Conservation (phyloP, 2,329 filamentous ascomycete species). For the Xylariaceae sp. region DNA sequence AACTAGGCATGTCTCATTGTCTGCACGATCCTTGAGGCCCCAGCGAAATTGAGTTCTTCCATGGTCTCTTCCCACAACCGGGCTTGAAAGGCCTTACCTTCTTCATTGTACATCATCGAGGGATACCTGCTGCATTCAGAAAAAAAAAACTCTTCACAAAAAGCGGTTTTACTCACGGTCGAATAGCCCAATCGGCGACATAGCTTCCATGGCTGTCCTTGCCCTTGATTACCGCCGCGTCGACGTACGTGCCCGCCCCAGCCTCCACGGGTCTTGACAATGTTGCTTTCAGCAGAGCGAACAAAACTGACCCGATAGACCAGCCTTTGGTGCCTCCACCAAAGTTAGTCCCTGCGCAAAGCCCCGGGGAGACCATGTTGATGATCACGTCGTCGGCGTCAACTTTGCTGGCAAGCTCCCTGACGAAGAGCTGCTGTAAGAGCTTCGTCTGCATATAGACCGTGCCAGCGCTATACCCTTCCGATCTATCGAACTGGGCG, state of each 20-base stretch:
- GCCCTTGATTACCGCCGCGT: conserved; percentile 14
- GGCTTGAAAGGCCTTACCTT: conserved; percentile 14
- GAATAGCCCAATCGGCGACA: conserved; percentile 20
- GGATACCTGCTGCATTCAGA: conserved; percentile 17
- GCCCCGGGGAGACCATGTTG: conserved; percentile 18
- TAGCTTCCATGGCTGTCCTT: conserved; percentile 18
- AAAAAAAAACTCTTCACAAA: background rate
- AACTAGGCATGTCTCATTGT: conserved; percentile 8
- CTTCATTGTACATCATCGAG: conserved; percentile 17
- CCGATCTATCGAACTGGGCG: conserved; percentile 8
- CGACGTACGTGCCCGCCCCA: conserved; percentile 15
- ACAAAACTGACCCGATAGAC: background rate
- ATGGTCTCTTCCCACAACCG: conserved; percentile 26
- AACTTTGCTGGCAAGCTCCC: conserved; percentile 15
- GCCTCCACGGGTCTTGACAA: conserved; percentile 6
- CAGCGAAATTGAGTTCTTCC: conserved; percentile 23
- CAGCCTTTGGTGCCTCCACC: background rate
- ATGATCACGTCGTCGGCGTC: conserved; percentile 13
- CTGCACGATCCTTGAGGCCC: conserved; percentile 17
- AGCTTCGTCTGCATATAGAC: conserved; percentile 21
- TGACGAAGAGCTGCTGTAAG: conserved; percentile 15
- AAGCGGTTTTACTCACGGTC: conserved; percentile 13
- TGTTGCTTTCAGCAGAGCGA: conserved; percentile 1
- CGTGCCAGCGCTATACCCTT: conserved; percentile 5
- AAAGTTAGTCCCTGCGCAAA: conserved; percentile 10